Base-by-base conservation (phyloP, 352 stramenopile genomes). In the Phytophthora syringae region DNA sequence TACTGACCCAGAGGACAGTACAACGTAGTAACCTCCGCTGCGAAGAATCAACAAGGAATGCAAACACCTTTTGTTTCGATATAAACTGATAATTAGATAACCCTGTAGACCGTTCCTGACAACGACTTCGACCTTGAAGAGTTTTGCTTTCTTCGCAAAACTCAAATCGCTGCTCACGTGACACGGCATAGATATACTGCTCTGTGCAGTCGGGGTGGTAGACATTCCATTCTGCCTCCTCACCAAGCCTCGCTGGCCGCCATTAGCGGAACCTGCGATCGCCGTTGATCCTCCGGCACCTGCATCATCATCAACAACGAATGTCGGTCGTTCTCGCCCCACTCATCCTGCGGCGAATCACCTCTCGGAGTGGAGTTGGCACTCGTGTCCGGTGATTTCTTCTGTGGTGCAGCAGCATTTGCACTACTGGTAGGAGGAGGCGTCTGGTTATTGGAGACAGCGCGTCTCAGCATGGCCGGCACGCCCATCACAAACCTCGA, bases 251-350 rank as follows among this genome's bases (percentile, higher is more conserved):
- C 40, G 22, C 70, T 71, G n/a, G 60, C 68, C 37, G 84, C 80
- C 76, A 93, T 93, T 30, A 93, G 67, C 34, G 84, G 84, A 25
- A 87, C 49, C 24, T 82, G 62, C 21, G 82, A 85, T n/a, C 79
- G 56, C 39, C 82, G 80, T 22, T 63, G 74, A 34, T 74, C 62
- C 28, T 82, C 57, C 2, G 84, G 84, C 50, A 93, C 79, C 16
- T 82, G 80, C 49, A 93, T 56, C 62, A 93, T 88, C 48, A 84
- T 71, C 39, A 93, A 69, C 63, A 93, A 61, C 39, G 82, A 93
- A 62, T 82, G 68, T 7, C 80, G 78, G 12, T 80, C 64, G 12
- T 89, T 70, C n/a, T 86, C 69, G 15, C 76, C 60, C 22, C 67
- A 44, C 7, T 69, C 48, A 3, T 80, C 69, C 21, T 85, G 70